These are phyloP conservation scores for Scortechinia acanthostroma DNA, from an alignment of 2,329 filamentous ascomycete genomes.

Conservation along the genomic window DNA sequence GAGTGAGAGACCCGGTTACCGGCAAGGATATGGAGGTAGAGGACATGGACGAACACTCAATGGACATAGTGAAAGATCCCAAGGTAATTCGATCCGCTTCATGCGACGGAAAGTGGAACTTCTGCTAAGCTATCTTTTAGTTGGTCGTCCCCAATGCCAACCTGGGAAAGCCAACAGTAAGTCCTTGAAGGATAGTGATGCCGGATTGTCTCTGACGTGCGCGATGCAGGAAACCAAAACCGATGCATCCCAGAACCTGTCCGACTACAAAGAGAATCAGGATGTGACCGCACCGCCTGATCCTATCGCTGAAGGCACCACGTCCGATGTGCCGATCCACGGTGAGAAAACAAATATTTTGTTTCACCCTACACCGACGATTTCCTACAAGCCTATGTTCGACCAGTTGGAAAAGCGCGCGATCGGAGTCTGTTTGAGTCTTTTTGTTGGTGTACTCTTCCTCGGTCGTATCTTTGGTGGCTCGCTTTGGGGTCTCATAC, in stretches of 20 bases:
- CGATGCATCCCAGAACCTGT: background rate
- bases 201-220: background rate
- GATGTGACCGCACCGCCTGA: background rate
- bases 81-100: background rate
- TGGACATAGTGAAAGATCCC: background rate
- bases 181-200: background rate
- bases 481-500: background rate
- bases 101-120: too few relatives aligned
- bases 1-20: background rate
- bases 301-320: constrained; percentile 1
- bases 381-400: background rate
- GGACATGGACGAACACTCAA: background rate
- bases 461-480: background rate
- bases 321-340: background rate
- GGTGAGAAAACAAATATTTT: background rate
- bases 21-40: background rate
- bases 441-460: background rate
- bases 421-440: background rate
- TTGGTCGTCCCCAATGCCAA: constrained; percentile 1
- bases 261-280: background rate
- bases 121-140: too few relatives aligned
- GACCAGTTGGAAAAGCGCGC: background rate
- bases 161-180: background rate
- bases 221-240: background rate
- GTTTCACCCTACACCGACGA: background rate